Base-by-base conservation (phyloP, 805 yeast species). In the Blastobotrys attinorum region DNA sequence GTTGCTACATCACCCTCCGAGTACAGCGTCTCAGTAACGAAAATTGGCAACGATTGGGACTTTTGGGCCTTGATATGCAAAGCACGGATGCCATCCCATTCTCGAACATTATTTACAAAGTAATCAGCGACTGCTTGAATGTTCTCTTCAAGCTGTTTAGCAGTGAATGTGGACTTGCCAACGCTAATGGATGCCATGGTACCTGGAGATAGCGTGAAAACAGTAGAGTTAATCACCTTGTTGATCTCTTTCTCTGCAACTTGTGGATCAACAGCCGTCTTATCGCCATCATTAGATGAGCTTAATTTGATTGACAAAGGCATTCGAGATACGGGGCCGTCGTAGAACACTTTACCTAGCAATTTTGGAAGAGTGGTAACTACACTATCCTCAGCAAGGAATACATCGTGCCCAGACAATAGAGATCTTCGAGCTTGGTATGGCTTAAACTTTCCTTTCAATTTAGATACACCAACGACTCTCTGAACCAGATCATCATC, bases 1-100 rank as follows among this genome's bases (percentile, higher is more conserved):
- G n/a, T n/a, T n/a, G n/a, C n/a, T 33, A 75, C 64, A 55, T 80
- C 85, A 33, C 64, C 66, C 20, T 75, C 79, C 22, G 47, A 44
- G 50, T 54, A 61, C 41, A 81, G 59, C 50, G 70, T 71, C 23
- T 82, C 81, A 37, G 82, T 70, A 58, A 80, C 76, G 64, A 70
- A 92, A 47, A 92, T 69, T 37, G 99, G 97, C 55, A 92, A 69
- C 6, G 89, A 76, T 17, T 96, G 96, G 17, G 96, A 85, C 34
- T 65, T 62, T 45, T 70, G 66, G 10, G 90, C 72, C 67, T 87
- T 87, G 75, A 75, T 64, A 78, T 82, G 59, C 76, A 72, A 37
- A 11, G 67, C 51, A 25, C 66, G 51, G 15, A 67, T 41, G 21
- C 60, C 63, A 15, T 59, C 54, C 54, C 59, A 55, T 31, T 60